Evolutionary conservation across 768 basidiomycete species (phyloP), one percentile per base, ranked within the genome.

Genomic region (Mycena amicta): DNA sequence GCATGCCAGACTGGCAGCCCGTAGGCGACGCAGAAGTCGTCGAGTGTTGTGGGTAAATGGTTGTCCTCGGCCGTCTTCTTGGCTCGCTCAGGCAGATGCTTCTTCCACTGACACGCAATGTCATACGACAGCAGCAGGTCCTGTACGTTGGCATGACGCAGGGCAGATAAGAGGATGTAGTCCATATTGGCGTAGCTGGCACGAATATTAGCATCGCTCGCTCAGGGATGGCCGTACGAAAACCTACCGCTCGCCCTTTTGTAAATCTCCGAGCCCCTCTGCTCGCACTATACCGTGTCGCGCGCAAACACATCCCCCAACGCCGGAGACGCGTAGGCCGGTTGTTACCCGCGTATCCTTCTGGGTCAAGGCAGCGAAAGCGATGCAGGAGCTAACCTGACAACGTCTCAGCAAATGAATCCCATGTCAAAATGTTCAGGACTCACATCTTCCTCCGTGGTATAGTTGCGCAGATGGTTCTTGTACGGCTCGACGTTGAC

Each of bases 231-330:
- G 46, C 54, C 22, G 8, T 51, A 26, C 56, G 13, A 41, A 45
- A 41, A 62, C 64, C 41, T 46, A 65, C 52, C 55, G 46, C 46
- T 49, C 49, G 27, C 53, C 65, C 26, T 56, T 43, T 40, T 53
- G 52, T 37, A 51, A 52, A 66, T 68, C 77, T 68, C 64, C 70
- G 46, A 66, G 65, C 53, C 61, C 65, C 27, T 46, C 46, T 62
- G 64, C 66, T 28, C 71, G 63, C 61, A 37, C 71, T 68, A 69
- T 68, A 66, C 64, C 63, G 31, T 65, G 64, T 4, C 52, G 52
- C 0, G 64, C 53, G 26, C 68, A 67, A 4, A 61, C 41, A 33
- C 56, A 50, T 1, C 51, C 46, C 6, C 55, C 55, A 0, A 62
- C 53, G 1, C 65, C 65, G 3, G 65, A 57, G 4, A 16, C 47